Base-by-base conservation (phyloP, 768 basidiomycete genomes). In the Psilocybe azurescens region DNA sequence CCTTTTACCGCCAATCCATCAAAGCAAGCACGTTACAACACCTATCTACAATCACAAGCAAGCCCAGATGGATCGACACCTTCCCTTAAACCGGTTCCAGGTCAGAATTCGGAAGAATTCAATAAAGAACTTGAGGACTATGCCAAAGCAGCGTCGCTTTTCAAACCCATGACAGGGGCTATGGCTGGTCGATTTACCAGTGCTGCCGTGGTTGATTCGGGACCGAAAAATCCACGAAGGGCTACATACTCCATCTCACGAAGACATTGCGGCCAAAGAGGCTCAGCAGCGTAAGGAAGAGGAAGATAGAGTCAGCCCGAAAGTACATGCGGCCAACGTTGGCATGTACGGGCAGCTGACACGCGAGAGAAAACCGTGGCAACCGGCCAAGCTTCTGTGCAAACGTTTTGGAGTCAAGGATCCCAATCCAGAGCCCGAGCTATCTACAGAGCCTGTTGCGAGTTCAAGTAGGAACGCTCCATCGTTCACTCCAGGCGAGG, bases 121-220 rank as follows among this genome's bases (percentile, higher is more conserved):
- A 86, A 90, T 67, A 89, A 88, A 65, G 97, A 99, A 73, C 77
- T 97, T 32, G 80, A 80, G 46, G 94, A 97, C 67, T 98, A 94
- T 65, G 86, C 92, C 2, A 93, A 95, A 71, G 84, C 94, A 0
- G 97, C 97, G 0, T 77, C 83, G 28, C 85, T 99, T 30, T 99
- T 98, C 79, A 94, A 94, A 68, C 97, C 97, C 0, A 86, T 96
- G 66, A 86, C 88, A 0, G 93, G 91, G 2, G 93, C 94, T 14
- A 98, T 99, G 93, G 94, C 95, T 0, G 90, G 88, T 20, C 85
- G 97, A n/a, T 99, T 99, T 74, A 94, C 91, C 5, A 90, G 86
- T 59, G 93, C 93, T 0, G 84, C 85, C 0, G 81, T 89, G 13
- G 75, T 93, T n/a, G 93, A 94, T 29, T 72, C 75, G 4, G 89